Conservation (phyloP, 331 rosid species). For the Dryas integrifolia region DNA sequence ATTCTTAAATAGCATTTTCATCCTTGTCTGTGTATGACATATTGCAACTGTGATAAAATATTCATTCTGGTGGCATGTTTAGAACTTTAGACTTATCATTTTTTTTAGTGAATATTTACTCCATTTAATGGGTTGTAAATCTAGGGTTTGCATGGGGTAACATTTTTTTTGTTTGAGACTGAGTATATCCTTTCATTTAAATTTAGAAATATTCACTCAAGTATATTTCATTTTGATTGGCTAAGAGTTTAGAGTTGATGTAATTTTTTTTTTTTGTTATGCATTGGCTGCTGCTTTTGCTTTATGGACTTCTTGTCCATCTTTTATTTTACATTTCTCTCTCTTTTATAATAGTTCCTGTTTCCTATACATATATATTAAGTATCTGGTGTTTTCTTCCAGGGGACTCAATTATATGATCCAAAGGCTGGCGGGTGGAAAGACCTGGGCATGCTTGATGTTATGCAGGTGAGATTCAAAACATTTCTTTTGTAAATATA, state of each 20-base stretch:
- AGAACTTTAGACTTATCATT: not conserved
- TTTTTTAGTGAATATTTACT: no score
- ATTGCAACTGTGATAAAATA: no score
- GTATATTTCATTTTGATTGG: not conserved
- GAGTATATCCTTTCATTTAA: not conserved
- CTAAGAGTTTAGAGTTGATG: not conserved
- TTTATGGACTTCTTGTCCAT: not conserved
- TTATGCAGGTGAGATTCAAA: slow-evolving; percentile 72
- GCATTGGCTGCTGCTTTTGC: not conserved
- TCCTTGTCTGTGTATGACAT: not conserved
- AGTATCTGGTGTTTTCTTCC: slow-evolving; percentile 29
- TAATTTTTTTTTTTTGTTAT: not conserved
- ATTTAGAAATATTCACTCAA: not conserved
- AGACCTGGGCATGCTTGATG: slow-evolving; percentile 99
- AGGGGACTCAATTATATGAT: slow-evolving; percentile 98
- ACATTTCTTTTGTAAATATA: slow-evolving; percentile 15
- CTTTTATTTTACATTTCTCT: not conserved
- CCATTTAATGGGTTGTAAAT: no score
- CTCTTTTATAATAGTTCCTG: slow-evolving; percentile 1
- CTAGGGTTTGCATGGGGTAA: no score
- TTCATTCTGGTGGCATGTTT: not conserved
- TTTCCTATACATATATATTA: not conserved
- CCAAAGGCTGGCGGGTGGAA: slow-evolving; percentile 99
- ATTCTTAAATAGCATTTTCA: not conserved
- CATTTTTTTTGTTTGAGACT: no score